phyloP scores from a whole-genome alignment of 495 filamentous ascomycete species.

The Pyronema omphalodes region DNA sequence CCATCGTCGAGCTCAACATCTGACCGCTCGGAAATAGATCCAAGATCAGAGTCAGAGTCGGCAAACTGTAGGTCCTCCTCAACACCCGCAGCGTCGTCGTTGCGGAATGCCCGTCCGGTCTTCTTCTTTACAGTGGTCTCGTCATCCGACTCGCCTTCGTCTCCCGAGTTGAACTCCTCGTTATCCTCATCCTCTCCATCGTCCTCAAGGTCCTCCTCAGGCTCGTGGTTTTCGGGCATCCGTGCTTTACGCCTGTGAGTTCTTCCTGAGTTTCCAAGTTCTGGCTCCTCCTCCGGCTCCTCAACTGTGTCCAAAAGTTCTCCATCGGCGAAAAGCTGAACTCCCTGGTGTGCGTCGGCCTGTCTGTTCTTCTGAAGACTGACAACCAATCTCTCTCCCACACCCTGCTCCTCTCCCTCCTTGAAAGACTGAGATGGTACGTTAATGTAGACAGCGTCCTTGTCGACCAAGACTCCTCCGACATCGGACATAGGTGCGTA shows the following conservation, averaged over 20 bases:
- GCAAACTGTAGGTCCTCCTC: conserved; percentile 65
- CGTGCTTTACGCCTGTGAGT: conserved; percentile 50
- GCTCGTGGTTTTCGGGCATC: conserved; percentile 37
- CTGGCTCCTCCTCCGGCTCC: conserved; percentile 33
- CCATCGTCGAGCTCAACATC: conserved; percentile 45
- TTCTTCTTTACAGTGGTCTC: conserved; percentile 35
- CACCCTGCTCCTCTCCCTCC: conserved; percentile 50
- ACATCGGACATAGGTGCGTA: conserved; percentile 97
- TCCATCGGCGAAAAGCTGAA: conserved; percentile 67
- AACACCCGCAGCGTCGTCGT: conserved; percentile 27
- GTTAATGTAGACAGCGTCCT: conserved; percentile 65
- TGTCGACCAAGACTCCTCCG: conserved; percentile 70
- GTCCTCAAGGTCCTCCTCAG: conserved; percentile 32
- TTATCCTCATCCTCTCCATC: conserved; percentile 37
- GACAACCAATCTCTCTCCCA: conserved; percentile 86
- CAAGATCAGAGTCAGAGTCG: conserved; percentile 87
- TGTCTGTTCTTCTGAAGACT: conserved; percentile 68
- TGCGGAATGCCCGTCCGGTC: conserved; percentile 37
- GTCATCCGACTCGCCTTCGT: conserved; percentile 35
- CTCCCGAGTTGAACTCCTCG: conserved; percentile 42
- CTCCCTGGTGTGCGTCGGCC: conserved; percentile 61
- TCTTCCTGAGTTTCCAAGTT: conserved; percentile 35
- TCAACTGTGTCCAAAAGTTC: conserved; percentile 45
- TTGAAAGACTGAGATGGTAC: conserved; percentile 62
- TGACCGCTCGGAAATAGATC: conserved; percentile 56